Conservation (phyloP, 2,329 filamentous ascomycete species). For the Aspergillus aculeatus region DNA sequence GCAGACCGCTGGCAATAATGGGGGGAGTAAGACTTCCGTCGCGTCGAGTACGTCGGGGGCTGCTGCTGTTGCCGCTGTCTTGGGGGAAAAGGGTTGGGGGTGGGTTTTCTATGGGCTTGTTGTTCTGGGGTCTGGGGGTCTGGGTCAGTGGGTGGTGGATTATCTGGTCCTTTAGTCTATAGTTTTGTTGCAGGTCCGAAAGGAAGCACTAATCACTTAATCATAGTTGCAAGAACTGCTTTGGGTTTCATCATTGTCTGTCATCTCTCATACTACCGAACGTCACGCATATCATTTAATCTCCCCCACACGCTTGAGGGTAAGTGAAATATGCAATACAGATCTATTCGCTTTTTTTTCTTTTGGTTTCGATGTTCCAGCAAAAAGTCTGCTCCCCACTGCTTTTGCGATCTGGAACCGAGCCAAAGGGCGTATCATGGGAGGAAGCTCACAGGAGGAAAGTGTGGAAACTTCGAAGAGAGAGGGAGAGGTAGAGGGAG, state of each 20-base stretch:
- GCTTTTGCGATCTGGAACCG: conserved; percentile 19
- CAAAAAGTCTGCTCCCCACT: conserved; percentile 9
- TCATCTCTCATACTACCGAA: conserved; percentile 29
- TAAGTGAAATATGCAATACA: conserved; percentile 24
- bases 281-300: conserved; percentile 21
- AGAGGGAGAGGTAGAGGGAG: conserved; percentile 19
- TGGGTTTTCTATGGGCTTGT: neutral
- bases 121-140: neutral
- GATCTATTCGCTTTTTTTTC: conserved; percentile 29
- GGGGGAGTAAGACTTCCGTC: neutral
- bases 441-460: conserved; percentile 18
- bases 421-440: conserved; percentile 19
- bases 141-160: neutral
- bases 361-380: conserved; percentile 17
- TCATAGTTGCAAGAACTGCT: neutral
- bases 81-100: neutral
- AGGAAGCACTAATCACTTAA: neutral
- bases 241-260: conserved; percentile 20
- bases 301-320: conserved; percentile 10
- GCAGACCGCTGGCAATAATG: conserved; percentile 6
- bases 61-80: neutral
- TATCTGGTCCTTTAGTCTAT: too few species aligned
- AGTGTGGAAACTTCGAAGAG: conserved; percentile 13
- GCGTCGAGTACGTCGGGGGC: neutral
- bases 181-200: too few species aligned